Evolutionary conservation across 257 asterid species (phyloP).

Genomic region (Plantago ovata): DNA sequence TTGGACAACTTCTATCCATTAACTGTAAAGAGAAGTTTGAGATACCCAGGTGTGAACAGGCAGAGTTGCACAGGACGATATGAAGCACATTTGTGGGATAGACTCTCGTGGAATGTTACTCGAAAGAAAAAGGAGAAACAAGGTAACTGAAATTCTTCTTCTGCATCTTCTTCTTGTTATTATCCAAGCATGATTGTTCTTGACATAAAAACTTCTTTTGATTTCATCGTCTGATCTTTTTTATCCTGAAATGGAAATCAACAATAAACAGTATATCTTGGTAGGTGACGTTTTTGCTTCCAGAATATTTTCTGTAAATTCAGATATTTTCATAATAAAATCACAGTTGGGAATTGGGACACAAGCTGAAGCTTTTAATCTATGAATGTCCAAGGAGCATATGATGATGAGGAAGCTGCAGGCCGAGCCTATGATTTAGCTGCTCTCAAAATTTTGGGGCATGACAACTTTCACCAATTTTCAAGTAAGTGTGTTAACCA

Average conservation of each 20-base stretch:
- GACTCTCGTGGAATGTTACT: conserved; percentile 24
- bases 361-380: no score
- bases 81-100: conserved; percentile 53
- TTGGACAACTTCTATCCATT: conserved; percentile 9
- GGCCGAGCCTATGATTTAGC: conserved; percentile 55
- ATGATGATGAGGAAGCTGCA: conserved; percentile 55
- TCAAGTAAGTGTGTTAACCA: conserved; percentile 35
- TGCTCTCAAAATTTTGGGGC: conserved; percentile 57
- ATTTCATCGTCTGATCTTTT: conserved; percentile 12
- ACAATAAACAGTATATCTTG: conserved; percentile 44
- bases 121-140: conserved; percentile 25
- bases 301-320: conserved; percentile 11
- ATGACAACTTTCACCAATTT: conserved; percentile 46
- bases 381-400: conserved; percentile 31
- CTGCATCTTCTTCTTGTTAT: neutral
- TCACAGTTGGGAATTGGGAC: neutral
- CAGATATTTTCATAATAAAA: neutral
- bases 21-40: conserved; percentile 44
- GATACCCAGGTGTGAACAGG: conserved; percentile 37
- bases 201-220: conserved; percentile 8
- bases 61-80: conserved; percentile 46
- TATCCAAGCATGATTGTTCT: conserved; percentile 4
- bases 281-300: conserved; percentile 26
- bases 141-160: conserved; percentile 9
- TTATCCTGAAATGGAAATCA: conserved; percentile 5